phyloP scores from a whole-genome alignment of 495 filamentous ascomycete genomes.

The Penicillium pancosmium region DNA sequence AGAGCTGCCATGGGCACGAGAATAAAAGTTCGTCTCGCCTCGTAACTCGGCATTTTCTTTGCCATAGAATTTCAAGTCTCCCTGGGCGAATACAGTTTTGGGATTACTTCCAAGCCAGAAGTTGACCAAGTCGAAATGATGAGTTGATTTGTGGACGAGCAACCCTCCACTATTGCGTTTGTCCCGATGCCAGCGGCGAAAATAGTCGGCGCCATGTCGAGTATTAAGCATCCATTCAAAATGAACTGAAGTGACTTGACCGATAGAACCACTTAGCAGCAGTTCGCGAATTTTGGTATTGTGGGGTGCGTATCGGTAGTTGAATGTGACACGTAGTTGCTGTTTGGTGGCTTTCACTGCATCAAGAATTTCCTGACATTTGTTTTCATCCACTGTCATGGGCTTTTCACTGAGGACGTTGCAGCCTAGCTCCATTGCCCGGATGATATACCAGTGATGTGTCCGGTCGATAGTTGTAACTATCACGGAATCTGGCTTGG shows the following conservation, averaged over 20 bases:
- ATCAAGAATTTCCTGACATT: conserved; percentile 49
- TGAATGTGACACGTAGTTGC: conserved; percentile 35
- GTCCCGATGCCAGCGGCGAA: conserved; percentile 64
- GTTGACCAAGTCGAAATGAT: conserved; percentile 41
- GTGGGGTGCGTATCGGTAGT: conserved; percentile 41
- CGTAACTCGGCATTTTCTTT: conserved; percentile 37
- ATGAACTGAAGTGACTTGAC: conserved; percentile 55
- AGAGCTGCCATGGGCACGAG: conserved; percentile 31
- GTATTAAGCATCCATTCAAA: conserved; percentile 65
- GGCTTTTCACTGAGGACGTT: conserved; percentile 62
- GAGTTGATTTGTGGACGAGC: conserved; percentile 39
- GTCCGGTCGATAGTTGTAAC: conserved; percentile 62
- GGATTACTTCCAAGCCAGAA: conserved; percentile 35
- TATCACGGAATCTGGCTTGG: conserved; percentile 57
- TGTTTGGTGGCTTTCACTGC: conserved; percentile 31
- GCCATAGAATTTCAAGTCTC: conserved; percentile 39
- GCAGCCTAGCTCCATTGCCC: conserved; percentile 57
- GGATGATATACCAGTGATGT: conserved; percentile 58
- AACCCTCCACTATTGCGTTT: conserved; percentile 58
- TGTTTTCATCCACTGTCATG: conserved; percentile 59
- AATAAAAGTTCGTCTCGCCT: conserved; percentile 35
- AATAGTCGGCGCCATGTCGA: conserved; percentile 61
- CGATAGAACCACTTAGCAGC: conserved; percentile 52
- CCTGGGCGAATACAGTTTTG: conserved; percentile 34
- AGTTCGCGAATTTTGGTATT: conserved; percentile 44